Evolutionary conservation across 805 yeast species (phyloP).

Genomic region (Debaryomyces prosopidis): DNA sequence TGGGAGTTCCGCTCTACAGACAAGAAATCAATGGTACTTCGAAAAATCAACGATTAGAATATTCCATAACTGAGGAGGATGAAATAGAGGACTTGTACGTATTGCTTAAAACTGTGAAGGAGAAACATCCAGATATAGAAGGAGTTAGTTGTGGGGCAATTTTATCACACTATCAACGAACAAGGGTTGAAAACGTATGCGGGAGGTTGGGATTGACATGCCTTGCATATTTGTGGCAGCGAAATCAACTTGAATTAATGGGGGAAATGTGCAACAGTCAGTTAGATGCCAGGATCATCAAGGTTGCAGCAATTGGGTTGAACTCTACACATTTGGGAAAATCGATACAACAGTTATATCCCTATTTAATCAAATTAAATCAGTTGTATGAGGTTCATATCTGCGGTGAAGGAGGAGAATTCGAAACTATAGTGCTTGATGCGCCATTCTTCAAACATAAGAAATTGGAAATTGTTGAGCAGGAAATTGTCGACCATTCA

Average conservation of each 20-base stretch:
- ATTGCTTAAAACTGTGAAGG: constrained; percentile 50
- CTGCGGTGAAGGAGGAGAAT: constrained; percentile 99
- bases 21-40: constrained; percentile 64
- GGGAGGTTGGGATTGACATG: constrained; percentile 65
- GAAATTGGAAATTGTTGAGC: constrained; percentile 42
- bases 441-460: constrained; percentile 76
- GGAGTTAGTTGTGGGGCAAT: constrained; percentile 97
- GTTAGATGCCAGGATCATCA: constrained; percentile 80
- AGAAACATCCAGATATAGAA: constrained; percentile 65
- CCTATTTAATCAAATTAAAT: constrained; percentile 59
- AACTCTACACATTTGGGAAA: constrained; percentile 66
- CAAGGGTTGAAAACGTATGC: constrained; percentile 91
- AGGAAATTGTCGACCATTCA: constrained; percentile 45
- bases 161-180: constrained; percentile 90
- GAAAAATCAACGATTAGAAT: constrained; percentile 66
- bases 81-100: constrained; percentile 83
- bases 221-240: constrained; percentile 85
- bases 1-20: constrained; percentile 79
- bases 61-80: constrained; percentile 64
- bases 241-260: constrained; percentile 79
- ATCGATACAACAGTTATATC: constrained; percentile 60
- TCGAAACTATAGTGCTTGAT: constrained; percentile 89
- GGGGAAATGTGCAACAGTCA: constrained; percentile 70
- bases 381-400: constrained; percentile 77
- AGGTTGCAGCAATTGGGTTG: constrained; percentile 92